phyloP scores from a whole-genome alignment of 1,284 basidiomycete genomes.

The Marasmius tenuissimus region DNA sequence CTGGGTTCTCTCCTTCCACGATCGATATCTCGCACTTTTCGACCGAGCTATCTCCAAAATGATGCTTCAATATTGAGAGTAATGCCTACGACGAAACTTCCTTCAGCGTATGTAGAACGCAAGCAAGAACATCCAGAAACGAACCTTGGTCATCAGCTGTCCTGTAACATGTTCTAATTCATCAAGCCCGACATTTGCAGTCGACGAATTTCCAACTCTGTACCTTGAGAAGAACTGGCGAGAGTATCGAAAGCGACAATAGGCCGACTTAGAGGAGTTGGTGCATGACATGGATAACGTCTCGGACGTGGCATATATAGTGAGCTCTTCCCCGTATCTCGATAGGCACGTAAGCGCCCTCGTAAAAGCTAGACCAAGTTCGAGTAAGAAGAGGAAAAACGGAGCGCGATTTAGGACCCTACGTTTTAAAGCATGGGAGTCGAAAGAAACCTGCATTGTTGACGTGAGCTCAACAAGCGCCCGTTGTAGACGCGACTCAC shows the following conservation, averaged over 20 bases:
- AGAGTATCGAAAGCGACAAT: constrained; percentile 73
- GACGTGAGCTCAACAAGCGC: neutral
- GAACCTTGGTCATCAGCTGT: constrained; percentile 68
- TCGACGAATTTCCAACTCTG: constrained; percentile 31
- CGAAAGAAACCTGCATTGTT: constrained; percentile 48
- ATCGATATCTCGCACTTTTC: constrained; percentile 75
- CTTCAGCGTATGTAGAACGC: neutral
- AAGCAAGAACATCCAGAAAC: constrained; percentile 10
- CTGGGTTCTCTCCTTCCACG: constrained; percentile 46
- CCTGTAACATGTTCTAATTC: constrained; percentile 45
- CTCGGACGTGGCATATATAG: constrained; percentile 62
- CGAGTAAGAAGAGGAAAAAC: constrained; percentile 18
- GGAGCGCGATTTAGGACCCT: constrained; percentile 18
- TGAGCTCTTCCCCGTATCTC: constrained; percentile 77
- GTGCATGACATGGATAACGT: constrained; percentile 66
- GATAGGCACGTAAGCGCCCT: constrained; percentile 72
- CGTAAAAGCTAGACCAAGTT: constrained; percentile 55
- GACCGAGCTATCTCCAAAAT: constrained; percentile 70
- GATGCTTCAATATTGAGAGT: constrained; percentile 70
- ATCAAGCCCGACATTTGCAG: constrained; percentile 27
- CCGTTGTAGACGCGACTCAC: neutral
- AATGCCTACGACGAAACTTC: constrained; percentile 47
- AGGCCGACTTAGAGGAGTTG: constrained; percentile 77
- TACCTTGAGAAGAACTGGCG: constrained; percentile 72
- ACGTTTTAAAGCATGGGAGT: constrained; percentile 48